A percentile compares a stretch with the other conserved stretches of the same genome.
phyloP scores from a whole-genome alignment of 2,329 filamentous ascomycete genomes.

The Phyllosticta citriasiana region DNA sequence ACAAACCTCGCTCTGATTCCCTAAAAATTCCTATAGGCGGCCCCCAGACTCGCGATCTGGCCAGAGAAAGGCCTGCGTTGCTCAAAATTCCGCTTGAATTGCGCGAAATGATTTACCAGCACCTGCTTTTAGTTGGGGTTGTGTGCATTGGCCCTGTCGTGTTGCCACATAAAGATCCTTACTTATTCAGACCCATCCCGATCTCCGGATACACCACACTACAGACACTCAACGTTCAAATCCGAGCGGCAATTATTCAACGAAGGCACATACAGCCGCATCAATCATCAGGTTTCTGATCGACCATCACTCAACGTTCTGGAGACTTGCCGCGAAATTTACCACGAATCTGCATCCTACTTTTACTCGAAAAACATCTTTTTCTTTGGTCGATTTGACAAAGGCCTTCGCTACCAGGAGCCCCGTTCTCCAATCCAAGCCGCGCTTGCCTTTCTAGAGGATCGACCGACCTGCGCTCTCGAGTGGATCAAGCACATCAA shows the following conservation, averaged over 20 bases:
- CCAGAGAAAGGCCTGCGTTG: background rate
- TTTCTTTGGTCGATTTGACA: background rate
- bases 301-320: too few species aligned
- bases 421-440: background rate
- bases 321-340: too few species aligned
- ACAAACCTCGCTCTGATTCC: background rate
- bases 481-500: background rate
- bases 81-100: background rate
- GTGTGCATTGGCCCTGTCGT: background rate
- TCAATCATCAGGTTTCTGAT: too few species aligned
- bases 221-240: too few species aligned
- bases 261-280: too few species aligned
- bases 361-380: background rate
- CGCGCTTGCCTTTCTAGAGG: background rate
- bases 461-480: background rate
- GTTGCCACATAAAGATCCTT: too few species aligned
- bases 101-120: background rate
- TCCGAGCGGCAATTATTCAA: too few species aligned
- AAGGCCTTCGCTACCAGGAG: background rate
- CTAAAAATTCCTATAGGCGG: too few species aligned
- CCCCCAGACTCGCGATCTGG: too few species aligned
- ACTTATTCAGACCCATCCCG: too few species aligned
- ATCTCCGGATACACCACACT: too few species aligned
- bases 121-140: background rate
- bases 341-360: too few species aligned